phyloP scores from a whole-genome alignment of 352 stramenopile genomes.

The Plasmopara halstedii region DNA sequence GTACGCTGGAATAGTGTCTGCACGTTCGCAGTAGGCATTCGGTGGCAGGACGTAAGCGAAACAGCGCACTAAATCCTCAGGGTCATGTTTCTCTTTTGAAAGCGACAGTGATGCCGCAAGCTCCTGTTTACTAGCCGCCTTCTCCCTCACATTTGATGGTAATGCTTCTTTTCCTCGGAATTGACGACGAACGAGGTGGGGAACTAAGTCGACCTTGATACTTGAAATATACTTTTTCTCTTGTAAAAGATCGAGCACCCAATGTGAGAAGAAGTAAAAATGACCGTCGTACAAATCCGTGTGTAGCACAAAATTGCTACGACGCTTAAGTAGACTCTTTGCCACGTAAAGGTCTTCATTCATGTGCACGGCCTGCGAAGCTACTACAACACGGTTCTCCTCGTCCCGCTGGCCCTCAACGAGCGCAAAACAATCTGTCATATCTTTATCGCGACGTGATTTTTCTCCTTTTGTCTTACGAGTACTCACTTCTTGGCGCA shows the following conservation, averaged over 20 bases:
- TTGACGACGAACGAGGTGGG: constrained; percentile 67
- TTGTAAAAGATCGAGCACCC: constrained; percentile 65
- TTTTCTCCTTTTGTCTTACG: constrained; percentile 58
- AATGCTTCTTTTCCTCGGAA: constrained; percentile 59
- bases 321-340: constrained; percentile 70
- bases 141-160: constrained; percentile 45
- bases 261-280: constrained; percentile 83
- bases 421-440: constrained; percentile 76
- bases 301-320: constrained; percentile 63
- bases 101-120: constrained; percentile 58
- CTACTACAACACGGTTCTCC: constrained; percentile 60
- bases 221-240: constrained; percentile 83
- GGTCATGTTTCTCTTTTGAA: constrained; percentile 38
- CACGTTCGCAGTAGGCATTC: constrained; percentile 75
- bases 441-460: constrained; percentile 67
- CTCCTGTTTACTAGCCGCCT: constrained; percentile 46
- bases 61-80: constrained; percentile 62
- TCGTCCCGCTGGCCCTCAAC: constrained; percentile 32
- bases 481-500: constrained; percentile 37
- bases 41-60: constrained; percentile 64
- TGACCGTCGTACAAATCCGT: constrained; percentile 77
- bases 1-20: constrained; percentile 68
- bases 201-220: constrained; percentile 77
- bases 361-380: constrained; percentile 71
- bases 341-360: constrained; percentile 74